These are phyloP conservation scores for Eimeria praecox DNA, from an alignment of 169 alveolate genomes.

Conservation along the genomic window DNA sequence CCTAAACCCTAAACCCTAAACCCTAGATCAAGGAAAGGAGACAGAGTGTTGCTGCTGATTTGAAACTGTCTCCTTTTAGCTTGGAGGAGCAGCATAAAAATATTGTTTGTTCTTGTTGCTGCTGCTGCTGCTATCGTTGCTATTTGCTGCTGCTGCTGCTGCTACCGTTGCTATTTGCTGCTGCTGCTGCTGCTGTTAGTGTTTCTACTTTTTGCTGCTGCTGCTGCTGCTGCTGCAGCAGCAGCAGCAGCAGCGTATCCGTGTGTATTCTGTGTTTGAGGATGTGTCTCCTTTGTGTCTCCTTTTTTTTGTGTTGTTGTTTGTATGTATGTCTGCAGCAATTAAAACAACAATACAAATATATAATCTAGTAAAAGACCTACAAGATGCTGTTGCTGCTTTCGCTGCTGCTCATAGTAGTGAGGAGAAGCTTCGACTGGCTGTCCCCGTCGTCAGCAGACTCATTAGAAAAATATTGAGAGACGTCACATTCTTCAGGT, in stretches of 20 bases:
- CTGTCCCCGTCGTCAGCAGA: conserved; percentile 89
- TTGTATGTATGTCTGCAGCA: conserved; percentile 20
- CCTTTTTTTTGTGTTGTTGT: no score
- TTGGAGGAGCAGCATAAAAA: no score
- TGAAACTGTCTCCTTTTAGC: no score
- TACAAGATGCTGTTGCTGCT: conserved; percentile 53
- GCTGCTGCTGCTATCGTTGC: no score
- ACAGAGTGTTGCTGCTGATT: no score
- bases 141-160: not conserved
- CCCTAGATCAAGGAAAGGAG: no score
- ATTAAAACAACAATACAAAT: conserved; percentile 34
- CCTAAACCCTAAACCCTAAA: no score
- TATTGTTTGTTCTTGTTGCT: no score
- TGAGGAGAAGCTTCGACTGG: conserved; percentile 91
- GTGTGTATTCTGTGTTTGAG: no score
- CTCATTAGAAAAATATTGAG: conserved; percentile 88
- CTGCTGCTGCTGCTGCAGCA: conserved; percentile 1
- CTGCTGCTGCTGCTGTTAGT: not conserved
- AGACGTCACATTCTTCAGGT: conserved; percentile 88
- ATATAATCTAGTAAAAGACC: conserved; percentile 11
- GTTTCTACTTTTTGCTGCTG: not conserved
- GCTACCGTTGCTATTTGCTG: not conserved
- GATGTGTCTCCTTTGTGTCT: no score
- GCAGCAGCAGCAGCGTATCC: not conserved
- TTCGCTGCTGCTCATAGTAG: conserved; percentile 62